Conservation (phyloP, 257 asterid genomes). For the Rehmannia glutinosa region DNA sequence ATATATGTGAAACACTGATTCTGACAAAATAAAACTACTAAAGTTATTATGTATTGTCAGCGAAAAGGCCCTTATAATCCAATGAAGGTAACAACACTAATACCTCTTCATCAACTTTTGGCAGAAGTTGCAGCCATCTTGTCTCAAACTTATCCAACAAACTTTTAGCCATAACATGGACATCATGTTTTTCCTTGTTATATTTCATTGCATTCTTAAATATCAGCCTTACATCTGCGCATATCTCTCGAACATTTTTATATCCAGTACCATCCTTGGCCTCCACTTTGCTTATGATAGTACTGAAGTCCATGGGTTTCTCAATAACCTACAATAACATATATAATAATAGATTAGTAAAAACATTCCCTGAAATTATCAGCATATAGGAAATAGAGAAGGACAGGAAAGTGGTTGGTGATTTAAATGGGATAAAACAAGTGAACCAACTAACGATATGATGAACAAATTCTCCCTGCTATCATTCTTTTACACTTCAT, state of each 20-base stretch:
- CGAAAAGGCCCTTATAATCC: neutral
- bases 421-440: neutral
- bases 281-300: conserved; percentile 81
- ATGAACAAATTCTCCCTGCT: neutral
- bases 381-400: neutral
- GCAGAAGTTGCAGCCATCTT: conserved; percentile 85
- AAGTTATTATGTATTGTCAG: neutral
- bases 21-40: neutral
- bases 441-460: neutral
- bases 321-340: conserved; percentile 59
- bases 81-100: neutral
- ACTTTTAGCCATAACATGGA: conserved; percentile 85
- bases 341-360: neutral
- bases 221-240: conserved; percentile 81
- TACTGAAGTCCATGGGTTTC: conserved; percentile 97
- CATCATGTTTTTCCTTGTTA: conserved; percentile 71
- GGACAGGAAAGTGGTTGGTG: neutral
- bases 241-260: conserved; percentile 78
- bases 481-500: no score
- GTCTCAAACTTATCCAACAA: conserved; percentile 81
- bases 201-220: conserved; percentile 93
- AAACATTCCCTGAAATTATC: neutral
- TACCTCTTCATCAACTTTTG: conserved; percentile 97
- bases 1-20: conserved; percentile 12
- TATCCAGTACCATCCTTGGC: conserved; percentile 78